Conservation (phyloP, 2,329 filamentous ascomycete genomes). For the Stemphylium lycopersici region DNA sequence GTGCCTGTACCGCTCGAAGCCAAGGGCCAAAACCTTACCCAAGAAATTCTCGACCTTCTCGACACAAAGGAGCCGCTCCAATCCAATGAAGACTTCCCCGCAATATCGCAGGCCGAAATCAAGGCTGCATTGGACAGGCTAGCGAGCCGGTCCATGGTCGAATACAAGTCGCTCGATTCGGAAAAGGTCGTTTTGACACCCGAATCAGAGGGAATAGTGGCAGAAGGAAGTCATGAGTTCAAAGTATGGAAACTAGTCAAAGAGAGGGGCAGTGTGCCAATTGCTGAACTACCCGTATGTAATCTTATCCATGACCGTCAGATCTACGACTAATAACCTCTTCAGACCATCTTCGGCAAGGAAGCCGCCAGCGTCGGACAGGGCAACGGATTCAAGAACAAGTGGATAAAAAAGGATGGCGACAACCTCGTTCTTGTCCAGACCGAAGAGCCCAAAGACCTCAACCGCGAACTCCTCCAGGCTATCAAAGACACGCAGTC, state of each 20-base stretch:
- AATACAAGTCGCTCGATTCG: conserved; percentile 80
- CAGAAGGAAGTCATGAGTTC: conserved; percentile 58
- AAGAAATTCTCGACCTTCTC: conserved; percentile 79
- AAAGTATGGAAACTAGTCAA: conserved; percentile 58
- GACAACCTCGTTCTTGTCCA: conserved; percentile 61
- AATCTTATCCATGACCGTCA: not conserved
- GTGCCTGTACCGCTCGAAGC: conserved; percentile 53
- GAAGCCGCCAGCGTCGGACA: conserved; percentile 85
- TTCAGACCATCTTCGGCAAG: conserved; percentile 67
- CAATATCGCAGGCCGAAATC: conserved; percentile 59
- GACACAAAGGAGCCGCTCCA: conserved; percentile 57
- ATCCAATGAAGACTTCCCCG: conserved; percentile 58
- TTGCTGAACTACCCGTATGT: conserved; percentile 56
- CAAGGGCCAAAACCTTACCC: conserved; percentile 63
- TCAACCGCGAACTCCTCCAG: conserved; percentile 76
- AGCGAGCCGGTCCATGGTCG: conserved; percentile 81
- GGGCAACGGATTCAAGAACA: conserved; percentile 86
- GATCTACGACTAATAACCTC: conserved; percentile 43
- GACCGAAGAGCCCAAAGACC: conserved; percentile 77
- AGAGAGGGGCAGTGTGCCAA: conserved; percentile 51
- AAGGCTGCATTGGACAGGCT: conserved; percentile 91
- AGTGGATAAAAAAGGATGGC: conserved; percentile 69
- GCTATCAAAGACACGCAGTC: conserved; percentile 73
- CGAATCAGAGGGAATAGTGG: conserved; percentile 77
- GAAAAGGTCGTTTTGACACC: conserved; percentile 78